Conservation (phyloP, 192 early-diverging fungal genomes). For the Jimgerdemannia lactiflua region DNA sequence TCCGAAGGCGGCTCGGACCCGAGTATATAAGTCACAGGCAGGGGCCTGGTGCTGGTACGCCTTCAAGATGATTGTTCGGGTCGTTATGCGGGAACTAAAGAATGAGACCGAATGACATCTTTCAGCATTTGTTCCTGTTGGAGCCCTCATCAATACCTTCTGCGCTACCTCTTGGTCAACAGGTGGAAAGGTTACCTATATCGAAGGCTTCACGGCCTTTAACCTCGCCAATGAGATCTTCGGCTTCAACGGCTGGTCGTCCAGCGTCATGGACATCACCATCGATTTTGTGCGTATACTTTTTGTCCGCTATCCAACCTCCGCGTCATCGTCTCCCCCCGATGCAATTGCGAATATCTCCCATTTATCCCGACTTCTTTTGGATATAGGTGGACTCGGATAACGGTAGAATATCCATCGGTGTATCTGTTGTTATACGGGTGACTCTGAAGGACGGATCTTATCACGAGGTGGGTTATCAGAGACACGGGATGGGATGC, state of each 20-base stretch:
- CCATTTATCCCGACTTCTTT: not conserved
- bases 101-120: no score
- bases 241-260: constrained; percentile 94
- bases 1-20: not conserved
- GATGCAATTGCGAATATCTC: not conserved
- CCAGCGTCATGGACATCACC: constrained; percentile 62
- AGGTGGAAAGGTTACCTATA: not conserved
- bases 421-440: constrained; percentile 72
- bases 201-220: constrained; percentile 82
- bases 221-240: constrained; percentile 91
- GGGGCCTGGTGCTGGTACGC: constrained; percentile 1
- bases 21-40: not conserved
- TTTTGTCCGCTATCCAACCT: constrained; percentile 1
- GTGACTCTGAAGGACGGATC: constrained; percentile 89
- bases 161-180: no score
- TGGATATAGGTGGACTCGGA: constrained; percentile 36
- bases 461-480: constrained; percentile 63
- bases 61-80: not conserved
- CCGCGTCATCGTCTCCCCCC: not conserved
- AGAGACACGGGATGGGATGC: not conserved
- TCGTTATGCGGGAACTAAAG: not conserved
- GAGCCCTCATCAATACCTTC: no score
- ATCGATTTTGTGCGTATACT: constrained; percentile 71
- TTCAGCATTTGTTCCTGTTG: no score
- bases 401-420: constrained; percentile 55